Evolutionary conservation across 2,329 filamentous ascomycete species (phyloP).

Genomic region (Ceratocystis smalleyi): DNA sequence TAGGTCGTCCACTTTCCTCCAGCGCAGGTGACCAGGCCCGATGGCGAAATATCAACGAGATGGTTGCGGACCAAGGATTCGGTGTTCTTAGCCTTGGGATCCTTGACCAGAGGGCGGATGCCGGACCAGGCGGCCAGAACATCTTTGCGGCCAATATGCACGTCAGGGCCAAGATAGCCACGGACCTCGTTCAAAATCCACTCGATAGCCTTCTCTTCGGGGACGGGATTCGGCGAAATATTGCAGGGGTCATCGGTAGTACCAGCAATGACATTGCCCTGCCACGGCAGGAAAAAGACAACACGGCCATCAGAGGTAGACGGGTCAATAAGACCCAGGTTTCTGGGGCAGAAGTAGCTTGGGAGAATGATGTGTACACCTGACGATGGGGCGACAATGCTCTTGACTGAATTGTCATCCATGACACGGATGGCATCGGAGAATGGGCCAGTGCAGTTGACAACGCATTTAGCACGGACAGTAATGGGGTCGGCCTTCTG

Average conservation of each 20-base stretch:
- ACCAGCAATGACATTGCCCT: slow-evolving; percentile 81
- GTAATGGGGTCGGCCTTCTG: slow-evolving; percentile 43
- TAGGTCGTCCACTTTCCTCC: slow-evolving; percentile 92
- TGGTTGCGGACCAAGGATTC: slow-evolving; percentile 81
- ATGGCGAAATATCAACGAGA: slow-evolving; percentile 61
- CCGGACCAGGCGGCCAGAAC: slow-evolving; percentile 85
- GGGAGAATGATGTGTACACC: slow-evolving; percentile 78
- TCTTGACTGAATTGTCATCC: slow-evolving; percentile 54
- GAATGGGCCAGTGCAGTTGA: slow-evolving; percentile 83
- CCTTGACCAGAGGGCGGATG: slow-evolving; percentile 71
- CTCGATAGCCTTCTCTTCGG: slow-evolving; percentile 69
- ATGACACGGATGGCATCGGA: slow-evolving; percentile 73
- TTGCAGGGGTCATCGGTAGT: slow-evolving; percentile 67
- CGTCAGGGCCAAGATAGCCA: slow-evolving; percentile 67
- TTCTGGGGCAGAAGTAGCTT: slow-evolving; percentile 68
- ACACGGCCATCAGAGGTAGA: slow-evolving; percentile 76
- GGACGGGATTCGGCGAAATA: slow-evolving; percentile 58
- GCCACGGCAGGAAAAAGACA: slow-evolving; percentile 88
- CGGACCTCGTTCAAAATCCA: slow-evolving; percentile 78
- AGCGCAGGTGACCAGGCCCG: slow-evolving; percentile 68
- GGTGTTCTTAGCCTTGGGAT: slow-evolving; percentile 72
- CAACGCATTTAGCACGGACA: slow-evolving; percentile 63
- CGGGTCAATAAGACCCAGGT: slow-evolving; percentile 80
- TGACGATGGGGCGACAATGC: slow-evolving; percentile 73
- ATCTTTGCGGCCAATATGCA: slow-evolving; percentile 69